Conservation (phyloP, 192 early-diverging fungal species). For the Fimicolochytrium jonesii region DNA sequence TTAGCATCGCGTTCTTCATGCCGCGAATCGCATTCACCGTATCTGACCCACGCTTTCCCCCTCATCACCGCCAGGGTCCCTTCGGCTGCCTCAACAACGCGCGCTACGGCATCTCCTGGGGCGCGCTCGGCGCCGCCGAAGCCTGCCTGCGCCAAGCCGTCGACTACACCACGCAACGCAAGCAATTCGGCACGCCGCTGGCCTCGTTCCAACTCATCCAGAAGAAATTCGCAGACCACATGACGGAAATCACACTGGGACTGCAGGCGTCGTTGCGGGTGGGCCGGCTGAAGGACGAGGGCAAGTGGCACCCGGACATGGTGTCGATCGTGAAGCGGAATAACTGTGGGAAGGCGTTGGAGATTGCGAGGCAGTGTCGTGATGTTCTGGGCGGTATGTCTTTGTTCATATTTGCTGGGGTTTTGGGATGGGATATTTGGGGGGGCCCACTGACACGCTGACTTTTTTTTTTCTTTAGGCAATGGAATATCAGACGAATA, state of each 20-base stretch:
- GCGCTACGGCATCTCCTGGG: constrained; percentile 95
- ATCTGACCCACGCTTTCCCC: background rate
- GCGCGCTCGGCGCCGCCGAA: constrained; percentile 92
- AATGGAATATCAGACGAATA: constrained; percentile 49
- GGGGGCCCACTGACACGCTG: too few species aligned
- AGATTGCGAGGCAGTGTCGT: constrained; percentile 83
- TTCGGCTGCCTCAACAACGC: constrained; percentile 98
- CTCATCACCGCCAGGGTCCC: constrained; percentile 62
- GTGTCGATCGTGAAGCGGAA: constrained; percentile 96
- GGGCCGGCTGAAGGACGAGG: constrained; percentile 87
- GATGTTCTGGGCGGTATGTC: constrained; percentile 88
- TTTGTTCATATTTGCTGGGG: background rate
- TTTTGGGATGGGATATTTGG: too few species aligned
- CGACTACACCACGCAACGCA: constrained; percentile 78
- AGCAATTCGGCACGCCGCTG: constrained; percentile 91
- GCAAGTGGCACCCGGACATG: constrained; percentile 86
- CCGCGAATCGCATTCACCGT: background rate
- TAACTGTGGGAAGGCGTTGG: constrained; percentile 88
- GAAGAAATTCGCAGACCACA: constrained; percentile 92
- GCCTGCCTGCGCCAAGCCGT: constrained; percentile 83
- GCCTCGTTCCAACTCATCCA: constrained; percentile 93
- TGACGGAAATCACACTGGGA: constrained; percentile 88
- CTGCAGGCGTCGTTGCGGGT: constrained; percentile 86
- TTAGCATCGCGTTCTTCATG: too few species aligned
- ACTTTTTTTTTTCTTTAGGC: background rate